Conservation (phyloP, 768 basidiomycete species). For the Lentinula detonsa region DNA sequence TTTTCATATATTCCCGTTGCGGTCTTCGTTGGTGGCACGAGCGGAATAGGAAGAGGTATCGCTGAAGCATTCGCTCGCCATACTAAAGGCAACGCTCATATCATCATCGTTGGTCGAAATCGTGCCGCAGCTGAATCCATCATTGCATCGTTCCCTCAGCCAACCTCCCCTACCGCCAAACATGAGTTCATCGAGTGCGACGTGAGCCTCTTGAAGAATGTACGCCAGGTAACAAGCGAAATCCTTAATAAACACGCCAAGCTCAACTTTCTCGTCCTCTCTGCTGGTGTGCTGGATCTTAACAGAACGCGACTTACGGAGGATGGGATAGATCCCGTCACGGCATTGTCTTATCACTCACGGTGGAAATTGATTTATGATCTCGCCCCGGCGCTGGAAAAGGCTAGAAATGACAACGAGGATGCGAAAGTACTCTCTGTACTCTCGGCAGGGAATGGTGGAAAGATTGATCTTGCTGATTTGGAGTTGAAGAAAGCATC, state of each 20-base stretch:
- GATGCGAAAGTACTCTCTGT: constrained; percentile 28
- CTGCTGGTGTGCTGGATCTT: constrained; percentile 20
- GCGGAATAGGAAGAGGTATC: constrained; percentile 21
- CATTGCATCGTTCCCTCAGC: constrained; percentile 21
- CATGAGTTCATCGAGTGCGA: constrained; percentile 29
- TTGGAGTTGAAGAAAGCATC: constrained; percentile 24
- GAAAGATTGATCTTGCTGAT: constrained; percentile 21
- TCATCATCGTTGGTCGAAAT: constrained; percentile 28
- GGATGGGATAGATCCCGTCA: constrained; percentile 26
- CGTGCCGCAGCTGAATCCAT: constrained; percentile 22
- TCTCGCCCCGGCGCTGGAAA: constrained; percentile 21
- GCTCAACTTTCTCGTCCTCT: constrained; percentile 16
- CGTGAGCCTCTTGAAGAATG: constrained; percentile 23
- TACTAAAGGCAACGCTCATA: constrained; percentile 28
- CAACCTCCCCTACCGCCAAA: constrained; percentile 9
- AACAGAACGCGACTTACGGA: constrained; percentile 20
- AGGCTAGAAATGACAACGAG: constrained; percentile 24
- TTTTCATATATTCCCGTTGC: constrained; percentile 7
- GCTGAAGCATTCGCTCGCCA: constrained; percentile 25
- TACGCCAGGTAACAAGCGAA: constrained; percentile 17
- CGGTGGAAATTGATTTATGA: constrained; percentile 29
- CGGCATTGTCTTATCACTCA: constrained; percentile 27
- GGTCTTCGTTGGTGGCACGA: constrained; percentile 13
- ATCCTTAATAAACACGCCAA: constrained; percentile 18
- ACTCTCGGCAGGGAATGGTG: constrained; percentile 14